Conservation (phyloP, 2,329 filamentous ascomycete genomes). For the Paecilomyces sp. region DNA sequence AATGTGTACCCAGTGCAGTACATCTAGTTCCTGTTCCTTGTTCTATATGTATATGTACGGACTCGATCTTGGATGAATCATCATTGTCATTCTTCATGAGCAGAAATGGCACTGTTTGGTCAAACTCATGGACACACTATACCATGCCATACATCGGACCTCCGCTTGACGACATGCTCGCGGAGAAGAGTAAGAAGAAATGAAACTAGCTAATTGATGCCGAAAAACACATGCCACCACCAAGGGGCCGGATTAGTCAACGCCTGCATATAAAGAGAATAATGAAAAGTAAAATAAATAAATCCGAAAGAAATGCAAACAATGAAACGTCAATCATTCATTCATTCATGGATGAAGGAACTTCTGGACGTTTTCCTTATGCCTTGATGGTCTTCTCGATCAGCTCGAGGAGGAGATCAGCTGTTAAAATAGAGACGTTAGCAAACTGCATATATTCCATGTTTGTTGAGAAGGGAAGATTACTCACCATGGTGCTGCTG, state of each 20-base stretch:
- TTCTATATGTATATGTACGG: no score
- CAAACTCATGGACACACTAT: background rate
- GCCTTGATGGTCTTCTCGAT: conserved; percentile 65
- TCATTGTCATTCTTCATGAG: no score
- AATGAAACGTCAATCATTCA: background rate
- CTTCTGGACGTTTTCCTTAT: conserved; percentile 13
- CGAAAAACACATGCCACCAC: background rate
- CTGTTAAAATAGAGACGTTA: conserved; percentile 18
- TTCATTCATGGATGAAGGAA: no score
- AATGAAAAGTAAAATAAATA: background rate
- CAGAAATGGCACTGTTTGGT: no score
- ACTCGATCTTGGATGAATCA: no score
- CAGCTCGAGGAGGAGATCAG: conserved; percentile 71
- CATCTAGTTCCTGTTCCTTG: no score
- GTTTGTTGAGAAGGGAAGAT: background rate
- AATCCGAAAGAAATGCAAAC: background rate
- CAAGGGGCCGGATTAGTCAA: background rate
- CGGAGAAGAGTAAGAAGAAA: background rate
- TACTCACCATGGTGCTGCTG: conserved; percentile 70
- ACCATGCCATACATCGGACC: background rate
- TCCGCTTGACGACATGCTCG: background rate
- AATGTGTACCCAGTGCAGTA: no score
- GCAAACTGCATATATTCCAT: conserved; percentile 1
- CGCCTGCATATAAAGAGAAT: background rate
- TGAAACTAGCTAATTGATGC: no score